Evolutionary conservation across 257 asterid species (phyloP).

Genomic region (Solanum gandarillasii): DNA sequence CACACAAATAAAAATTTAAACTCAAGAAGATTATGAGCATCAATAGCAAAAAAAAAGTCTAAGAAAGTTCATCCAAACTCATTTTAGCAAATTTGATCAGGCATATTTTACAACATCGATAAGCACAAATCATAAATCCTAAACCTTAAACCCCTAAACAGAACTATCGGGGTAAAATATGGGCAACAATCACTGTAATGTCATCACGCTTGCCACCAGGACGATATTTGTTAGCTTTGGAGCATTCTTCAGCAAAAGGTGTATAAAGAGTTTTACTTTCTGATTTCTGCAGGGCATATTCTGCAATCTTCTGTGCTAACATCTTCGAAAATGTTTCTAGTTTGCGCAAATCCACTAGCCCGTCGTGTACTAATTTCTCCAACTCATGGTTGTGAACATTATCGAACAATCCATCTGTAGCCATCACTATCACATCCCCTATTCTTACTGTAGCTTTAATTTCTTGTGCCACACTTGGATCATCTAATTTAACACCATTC

Average conservation of each 20-base stretch:
- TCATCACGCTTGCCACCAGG: constrained; percentile 32
- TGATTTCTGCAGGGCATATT: neutral
- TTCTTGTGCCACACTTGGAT: neutral
- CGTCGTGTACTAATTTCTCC: neutral
- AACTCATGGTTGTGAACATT: constrained; percentile 11
- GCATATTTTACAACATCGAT: neutral
- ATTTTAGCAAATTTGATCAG: neutral
- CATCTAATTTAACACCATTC: no score
- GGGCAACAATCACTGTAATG: constrained; percentile 26
- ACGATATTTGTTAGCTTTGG: neutral
- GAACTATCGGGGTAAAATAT: neutral
- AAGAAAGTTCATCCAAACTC: neutral
- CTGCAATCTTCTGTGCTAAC: constrained; percentile 5
- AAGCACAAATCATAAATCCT: neutral
- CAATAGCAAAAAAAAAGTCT: neutral
- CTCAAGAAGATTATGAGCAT: neutral
- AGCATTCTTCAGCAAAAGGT: constrained; percentile 14
- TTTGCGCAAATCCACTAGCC: neutral
- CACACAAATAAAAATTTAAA: neutral
- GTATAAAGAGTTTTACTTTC: neutral
- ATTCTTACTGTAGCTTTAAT: constrained; percentile 3
- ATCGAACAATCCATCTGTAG: constrained; percentile 35
- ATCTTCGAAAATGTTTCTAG: neutral
- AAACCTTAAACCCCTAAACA: neutral
- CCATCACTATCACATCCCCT: constrained; percentile 23